These are phyloP conservation scores for Paraglomus brasilianum DNA, from an alignment of 192 early-diverging fungal species.

Conservation along the genomic window DNA sequence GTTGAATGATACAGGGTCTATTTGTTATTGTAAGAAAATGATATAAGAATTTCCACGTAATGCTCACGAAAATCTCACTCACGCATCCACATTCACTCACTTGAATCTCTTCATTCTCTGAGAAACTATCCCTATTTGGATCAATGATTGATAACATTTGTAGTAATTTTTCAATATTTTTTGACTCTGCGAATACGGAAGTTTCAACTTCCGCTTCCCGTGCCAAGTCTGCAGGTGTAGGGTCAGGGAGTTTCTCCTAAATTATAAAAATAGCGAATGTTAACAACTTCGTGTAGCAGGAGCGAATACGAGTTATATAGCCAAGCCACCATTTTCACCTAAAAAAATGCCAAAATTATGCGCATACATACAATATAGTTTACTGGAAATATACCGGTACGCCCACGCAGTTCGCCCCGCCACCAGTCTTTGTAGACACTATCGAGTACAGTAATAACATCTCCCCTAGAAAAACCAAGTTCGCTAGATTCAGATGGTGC, in stretches of 20 bases:
- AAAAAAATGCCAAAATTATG: too few species aligned
- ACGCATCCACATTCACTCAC: conserved; percentile 21
- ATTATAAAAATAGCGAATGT: background rate
- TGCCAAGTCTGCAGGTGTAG: conserved; percentile 50
- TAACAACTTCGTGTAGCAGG: background rate
- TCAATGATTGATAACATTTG: conserved; percentile 73
- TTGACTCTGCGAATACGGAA: conserved; percentile 65
- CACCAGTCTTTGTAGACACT: conserved; percentile 98
- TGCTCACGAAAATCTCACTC: too few species aligned
- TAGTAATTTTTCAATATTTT: conserved; percentile 77
- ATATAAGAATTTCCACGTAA: too few species aligned
- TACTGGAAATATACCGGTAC: conserved; percentile 93
- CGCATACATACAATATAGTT: conserved; percentile 80
- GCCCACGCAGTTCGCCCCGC: conserved; percentile 87
- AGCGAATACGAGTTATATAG: too few species aligned
- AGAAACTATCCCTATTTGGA: conserved; percentile 77
- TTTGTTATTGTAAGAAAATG: background rate
- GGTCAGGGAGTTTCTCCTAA: conserved; percentile 63
- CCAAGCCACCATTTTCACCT: too few species aligned
- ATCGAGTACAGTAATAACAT: conserved; percentile 88
- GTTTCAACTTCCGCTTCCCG: conserved; percentile 64
- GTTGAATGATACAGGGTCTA: conserved; percentile 73
- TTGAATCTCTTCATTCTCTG: conserved; percentile 87
- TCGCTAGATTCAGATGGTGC: conserved; percentile 86
- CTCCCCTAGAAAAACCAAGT: conserved; percentile 83